Conservation (phyloP, 1,139 yeast species). For the Blastobotrys capitulatus region DNA sequence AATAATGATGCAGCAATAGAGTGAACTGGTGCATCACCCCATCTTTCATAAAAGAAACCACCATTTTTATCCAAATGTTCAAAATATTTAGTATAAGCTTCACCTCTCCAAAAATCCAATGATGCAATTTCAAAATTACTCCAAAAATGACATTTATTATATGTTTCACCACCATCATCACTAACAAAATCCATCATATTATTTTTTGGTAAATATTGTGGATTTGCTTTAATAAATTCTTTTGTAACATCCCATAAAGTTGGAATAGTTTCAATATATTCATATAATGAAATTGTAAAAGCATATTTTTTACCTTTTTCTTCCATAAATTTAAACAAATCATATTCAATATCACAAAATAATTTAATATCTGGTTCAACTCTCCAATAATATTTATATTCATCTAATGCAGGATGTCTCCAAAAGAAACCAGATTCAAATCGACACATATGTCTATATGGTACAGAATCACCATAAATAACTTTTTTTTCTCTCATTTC, state of each 20-base stretch:
- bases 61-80: slow-evolving; percentile 65
- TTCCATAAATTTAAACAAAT: slow-evolving; percentile 77
- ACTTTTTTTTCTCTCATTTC: slow-evolving; percentile 44
- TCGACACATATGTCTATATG: slow-evolving; percentile 88
- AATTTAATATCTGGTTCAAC: slow-evolving; percentile 88
- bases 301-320: slow-evolving; percentile 72
- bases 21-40: slow-evolving; percentile 97
- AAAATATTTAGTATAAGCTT: slow-evolving; percentile 63
- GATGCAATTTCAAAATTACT: slow-evolving; percentile 84
- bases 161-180: slow-evolving; percentile 57
- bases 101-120: slow-evolving; percentile 68
- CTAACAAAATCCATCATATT: slow-evolving; percentile 67
- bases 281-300: slow-evolving; percentile 79
- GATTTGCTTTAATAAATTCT: slow-evolving; percentile 57
- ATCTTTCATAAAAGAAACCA: slow-evolving; percentile 79
- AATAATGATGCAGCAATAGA: slow-evolving; percentile 72
- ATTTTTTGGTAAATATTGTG: slow-evolving; percentile 50
- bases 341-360: slow-evolving; percentile 78
- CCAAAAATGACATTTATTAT: slow-evolving; percentile 89
- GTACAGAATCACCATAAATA: slow-evolving; percentile 61
- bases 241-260: slow-evolving; percentile 78
- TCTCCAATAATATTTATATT: slow-evolving; percentile 90
- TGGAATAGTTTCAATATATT: slow-evolving; percentile 72
- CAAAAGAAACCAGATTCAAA: slow-evolving; percentile 90
- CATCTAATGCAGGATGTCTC: slow-evolving; percentile 65